These are phyloP conservation scores for Trifolium fragiferum DNA, from an alignment of 306 rosid species.

Conservation along the genomic window DNA sequence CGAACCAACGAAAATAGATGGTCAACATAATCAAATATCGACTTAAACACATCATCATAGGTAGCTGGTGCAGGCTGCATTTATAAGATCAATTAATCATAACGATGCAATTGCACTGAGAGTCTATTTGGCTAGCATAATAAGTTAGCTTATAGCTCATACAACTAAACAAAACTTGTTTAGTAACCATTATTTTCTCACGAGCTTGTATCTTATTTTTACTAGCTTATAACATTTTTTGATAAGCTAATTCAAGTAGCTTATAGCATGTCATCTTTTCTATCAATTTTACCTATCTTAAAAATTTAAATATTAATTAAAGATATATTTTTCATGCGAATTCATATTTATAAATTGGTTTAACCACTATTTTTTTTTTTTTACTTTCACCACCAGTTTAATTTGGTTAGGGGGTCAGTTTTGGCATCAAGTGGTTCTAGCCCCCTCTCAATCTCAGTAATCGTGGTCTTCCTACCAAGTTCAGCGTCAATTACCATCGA, in stretches of 20 bases:
- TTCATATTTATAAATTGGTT: not conserved
- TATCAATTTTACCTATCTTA: not conserved
- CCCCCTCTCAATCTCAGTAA: no score
- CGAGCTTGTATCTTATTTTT: not conserved
- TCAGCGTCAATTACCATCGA: no score
- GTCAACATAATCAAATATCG: constrained; percentile 82
- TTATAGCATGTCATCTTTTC: not conserved
- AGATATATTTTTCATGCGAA: not conserved
- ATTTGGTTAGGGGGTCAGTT: no score
- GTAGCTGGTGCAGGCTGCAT: constrained; percentile 87
- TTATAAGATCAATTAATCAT: constrained; percentile 17
- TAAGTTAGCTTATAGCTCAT: not conserved
- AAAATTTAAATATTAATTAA: not conserved
- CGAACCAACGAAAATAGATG: constrained; percentile 90
- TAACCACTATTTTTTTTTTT: no score
- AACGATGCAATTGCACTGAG: not conserved
- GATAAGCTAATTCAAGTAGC: not conserved
- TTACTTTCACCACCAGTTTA: no score
- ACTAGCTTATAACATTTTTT: not conserved
- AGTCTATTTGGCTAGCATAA: no score
- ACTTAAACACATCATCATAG: constrained; percentile 76
- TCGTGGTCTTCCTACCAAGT: no score
- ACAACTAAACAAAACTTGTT: not conserved
- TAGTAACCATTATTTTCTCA: not conserved
- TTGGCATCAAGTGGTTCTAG: no score